Evolutionary conservation across 352 stramenopile genomes (phyloP).

Genomic region (Phytophthora ramorum): DNA sequence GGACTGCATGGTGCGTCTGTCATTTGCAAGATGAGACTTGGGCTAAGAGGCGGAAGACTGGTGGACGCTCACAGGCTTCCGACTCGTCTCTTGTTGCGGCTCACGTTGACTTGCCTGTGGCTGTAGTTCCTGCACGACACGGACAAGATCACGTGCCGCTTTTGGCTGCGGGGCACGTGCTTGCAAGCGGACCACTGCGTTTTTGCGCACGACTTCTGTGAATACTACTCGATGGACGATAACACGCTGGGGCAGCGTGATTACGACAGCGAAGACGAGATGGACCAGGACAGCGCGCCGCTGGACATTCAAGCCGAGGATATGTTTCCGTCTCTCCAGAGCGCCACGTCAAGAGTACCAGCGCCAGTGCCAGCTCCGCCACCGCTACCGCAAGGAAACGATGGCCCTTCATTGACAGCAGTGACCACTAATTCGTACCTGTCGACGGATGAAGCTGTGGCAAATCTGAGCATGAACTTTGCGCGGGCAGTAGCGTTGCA

Average conservation of each 20-base stretch:
- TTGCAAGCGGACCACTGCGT: constrained; percentile 82
- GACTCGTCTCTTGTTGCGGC: constrained; percentile 33
- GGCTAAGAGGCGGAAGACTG: constrained; percentile 13
- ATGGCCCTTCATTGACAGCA: constrained; percentile 6
- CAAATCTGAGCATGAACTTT: constrained; percentile 78
- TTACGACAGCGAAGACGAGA: constrained; percentile 85
- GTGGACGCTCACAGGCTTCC: constrained; percentile 27
- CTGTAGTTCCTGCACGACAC: constrained; percentile 87
- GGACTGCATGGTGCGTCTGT: constrained; percentile 81
- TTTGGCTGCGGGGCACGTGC: constrained; percentile 84
- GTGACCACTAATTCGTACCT: constrained; percentile 20
- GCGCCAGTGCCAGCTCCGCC: constrained; percentile 5
- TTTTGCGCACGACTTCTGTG: constrained; percentile 84
- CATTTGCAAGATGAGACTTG: constrained; percentile 33
- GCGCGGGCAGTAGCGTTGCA: constrained; percentile 76
- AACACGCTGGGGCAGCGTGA: constrained; percentile 49
- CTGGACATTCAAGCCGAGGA: constrained; percentile 78
- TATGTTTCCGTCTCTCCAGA: constrained; percentile 81
- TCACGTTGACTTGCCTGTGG: constrained; percentile 34
- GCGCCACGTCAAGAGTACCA: constrained; percentile 24
- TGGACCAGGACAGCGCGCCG: constrained; percentile 43
- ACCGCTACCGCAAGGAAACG: constrained; percentile 14
- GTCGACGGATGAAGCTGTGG: constrained; percentile 33
- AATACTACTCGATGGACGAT: constrained; percentile 74
- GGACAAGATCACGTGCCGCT: constrained; percentile 83